These are phyloP conservation scores for Phytophthora europaea DNA, from an alignment of 352 stramenopile genomes.

Conservation along the genomic window DNA sequence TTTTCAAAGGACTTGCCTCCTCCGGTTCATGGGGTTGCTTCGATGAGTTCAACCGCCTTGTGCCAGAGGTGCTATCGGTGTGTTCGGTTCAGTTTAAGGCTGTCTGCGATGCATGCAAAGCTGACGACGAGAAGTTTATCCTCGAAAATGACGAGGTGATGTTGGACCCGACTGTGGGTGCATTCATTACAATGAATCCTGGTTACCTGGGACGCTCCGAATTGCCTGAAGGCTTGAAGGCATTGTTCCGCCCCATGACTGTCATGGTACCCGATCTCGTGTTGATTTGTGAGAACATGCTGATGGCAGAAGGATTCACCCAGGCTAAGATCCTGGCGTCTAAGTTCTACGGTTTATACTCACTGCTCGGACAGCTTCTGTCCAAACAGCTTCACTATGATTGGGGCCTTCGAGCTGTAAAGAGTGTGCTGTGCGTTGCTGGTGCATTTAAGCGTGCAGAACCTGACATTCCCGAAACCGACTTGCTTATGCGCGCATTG, in stretches of 20 bases:
- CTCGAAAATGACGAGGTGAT: slow-evolving; percentile 95
- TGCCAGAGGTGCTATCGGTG: slow-evolving; percentile 95
- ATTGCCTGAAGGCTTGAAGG: slow-evolving; percentile 95
- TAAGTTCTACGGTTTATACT: slow-evolving; percentile 98
- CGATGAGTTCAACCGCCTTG: slow-evolving; percentile 97
- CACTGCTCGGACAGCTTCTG: slow-evolving; percentile 92
- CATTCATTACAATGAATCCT: slow-evolving; percentile 98
- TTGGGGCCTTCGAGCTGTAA: slow-evolving; percentile 95
- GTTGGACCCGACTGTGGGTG: slow-evolving; percentile 93
- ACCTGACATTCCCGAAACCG: slow-evolving; percentile 93
- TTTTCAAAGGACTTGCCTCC: slow-evolving; percentile 97
- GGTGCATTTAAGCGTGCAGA: slow-evolving; percentile 96
- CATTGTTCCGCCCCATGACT: slow-evolving; percentile 96
- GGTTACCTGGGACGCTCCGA: slow-evolving; percentile 96
- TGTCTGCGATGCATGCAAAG: slow-evolving; percentile 96
- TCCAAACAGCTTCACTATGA: slow-evolving; percentile 98
- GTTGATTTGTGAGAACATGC: slow-evolving; percentile 98
- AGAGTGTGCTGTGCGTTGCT: slow-evolving; percentile 95
- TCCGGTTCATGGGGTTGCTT: slow-evolving; percentile 97
- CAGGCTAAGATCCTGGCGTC: slow-evolving; percentile 95
- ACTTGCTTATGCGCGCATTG: slow-evolving; percentile 96
- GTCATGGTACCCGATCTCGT: slow-evolving; percentile 97
- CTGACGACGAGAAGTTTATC: slow-evolving; percentile 94
- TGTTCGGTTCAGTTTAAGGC: slow-evolving; percentile 97
- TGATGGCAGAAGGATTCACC: slow-evolving; percentile 97